Base-by-base conservation (phyloP, 164 flowering plant genomes). In the Houttuynia cordata region DNA sequence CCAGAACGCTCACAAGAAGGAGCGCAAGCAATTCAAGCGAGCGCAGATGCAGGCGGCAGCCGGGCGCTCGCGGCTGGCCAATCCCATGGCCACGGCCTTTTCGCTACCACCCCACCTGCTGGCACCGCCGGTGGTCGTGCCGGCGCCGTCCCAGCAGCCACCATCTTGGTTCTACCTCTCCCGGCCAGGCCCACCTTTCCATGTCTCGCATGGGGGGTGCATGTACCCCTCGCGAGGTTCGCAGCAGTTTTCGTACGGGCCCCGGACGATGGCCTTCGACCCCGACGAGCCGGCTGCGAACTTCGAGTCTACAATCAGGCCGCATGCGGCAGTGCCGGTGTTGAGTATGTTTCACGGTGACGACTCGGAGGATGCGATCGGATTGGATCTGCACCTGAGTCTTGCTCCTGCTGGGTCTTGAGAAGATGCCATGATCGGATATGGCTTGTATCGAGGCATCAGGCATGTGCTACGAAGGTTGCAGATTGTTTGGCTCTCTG, bases 1-100 rank as follows among this genome's bases (percentile, higher is more conserved):
- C 68, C 98, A 91, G 67, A 91, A 91, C 80, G 98, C 96, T 10
- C 96, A 91, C 75, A 91, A 91, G 69, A 91, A 91, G 64, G 98
- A 88, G 66, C 51, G 98, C 0, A 96, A 91, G 70, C 95, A 87
- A 68, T 78, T 85, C 39, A 91, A 89, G 71, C 80, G 96, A 0
- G 95, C 90, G 0, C 96, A 88, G 49, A 45, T 45, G 49, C 49
- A 45, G 49, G 49, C 49, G n/a, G n/a, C n/a, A 0, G 49, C 49
- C 17, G 49, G 49, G 49, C 49, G 49, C 2, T 10, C 49, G 14
- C 14, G 49, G 49, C 65, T 68, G 45, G 64, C 85, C 5, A 85
- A 76, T 67, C 90, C 88, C 13, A 80, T 81, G 63, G 65, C 80
- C 52, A 79, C 86, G 39, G 82, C 84, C 53, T 82, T 83, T 65